Base-by-base conservation (phyloP, 169 alveolate species). In the Eimeria praecox region DNA sequence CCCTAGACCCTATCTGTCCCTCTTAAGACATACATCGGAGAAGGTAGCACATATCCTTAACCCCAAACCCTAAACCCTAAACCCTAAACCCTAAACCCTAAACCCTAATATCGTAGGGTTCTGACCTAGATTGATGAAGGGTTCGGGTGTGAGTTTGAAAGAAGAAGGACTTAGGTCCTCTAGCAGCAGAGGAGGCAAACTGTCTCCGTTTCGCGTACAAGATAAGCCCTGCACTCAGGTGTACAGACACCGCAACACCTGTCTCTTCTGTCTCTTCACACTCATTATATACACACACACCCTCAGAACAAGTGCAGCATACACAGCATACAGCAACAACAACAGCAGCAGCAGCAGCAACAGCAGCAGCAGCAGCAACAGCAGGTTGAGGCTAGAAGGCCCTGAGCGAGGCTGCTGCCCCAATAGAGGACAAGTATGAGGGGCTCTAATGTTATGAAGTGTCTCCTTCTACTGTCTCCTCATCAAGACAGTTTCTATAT, bases 41-140 rank as follows among this genome's bases (percentile, higher is more conserved):
- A n/a, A n/a, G n/a, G n/a, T n/a, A n/a, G n/a, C n/a, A n/a, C n/a
- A 27, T 20, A 56, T 20, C 5, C 3, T 27, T 20, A 56, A 56
- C 27, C 66, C 66, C 20, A 56, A 56, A 56, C 66, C 66, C 30
- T 62, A 64, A 64, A 64, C 75, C 75, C 40, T 64, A 64, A 64
- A 27, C 75, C 75, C 75, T 64, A 64, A 64, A 64, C 40, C 75
- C 75, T n/a, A 64, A 64, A 64, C 75, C 75, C 42, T 64, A 64
- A 64, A 64, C 20, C 56, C 27, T 56, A 56, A 12, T 49, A 18
- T 27, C 66, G 10, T 56, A 14, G 8, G 66, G 4, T 27, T 20
- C 66, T 35, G 27, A 82, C 90, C 90, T 27, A 82, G 33, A 27
- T 82, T 27, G 40, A 82, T 82, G 73, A 82, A 82, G 71, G 64